phyloP scores from a whole-genome alignment of 2,329 filamentous ascomycete species.

The Penicillium corylophilum region DNA sequence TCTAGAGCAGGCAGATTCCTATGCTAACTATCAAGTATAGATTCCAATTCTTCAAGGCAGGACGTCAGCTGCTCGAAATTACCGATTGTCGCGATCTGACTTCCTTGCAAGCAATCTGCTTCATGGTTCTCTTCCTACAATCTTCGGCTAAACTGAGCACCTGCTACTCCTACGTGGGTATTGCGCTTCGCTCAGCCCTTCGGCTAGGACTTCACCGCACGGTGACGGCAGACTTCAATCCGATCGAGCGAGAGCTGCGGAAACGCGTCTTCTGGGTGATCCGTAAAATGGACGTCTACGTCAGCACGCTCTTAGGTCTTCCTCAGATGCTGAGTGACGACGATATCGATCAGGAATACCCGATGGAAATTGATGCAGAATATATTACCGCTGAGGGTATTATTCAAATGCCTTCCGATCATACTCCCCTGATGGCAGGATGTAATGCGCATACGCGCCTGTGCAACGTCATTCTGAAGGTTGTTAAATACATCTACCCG shows the following conservation, averaged over 20 bases:
- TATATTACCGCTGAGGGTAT: conserved; percentile 49
- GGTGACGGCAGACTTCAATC: conserved; percentile 66
- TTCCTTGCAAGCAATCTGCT: conserved; percentile 72
- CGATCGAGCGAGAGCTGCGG: conserved; percentile 70
- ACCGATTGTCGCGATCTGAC: conserved; percentile 68
- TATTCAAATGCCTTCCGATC: conserved; percentile 54
- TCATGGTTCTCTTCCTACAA: conserved; percentile 79
- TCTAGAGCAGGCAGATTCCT: not conserved
- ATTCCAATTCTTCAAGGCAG: conserved; percentile 70
- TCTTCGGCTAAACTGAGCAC: conserved; percentile 74
- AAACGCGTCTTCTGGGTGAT: conserved; percentile 61
- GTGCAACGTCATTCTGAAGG: conserved; percentile 59
- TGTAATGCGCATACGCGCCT: conserved; percentile 61
- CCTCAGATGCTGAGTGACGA: conserved; percentile 51
- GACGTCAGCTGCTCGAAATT: conserved; percentile 62
- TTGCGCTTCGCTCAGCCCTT: conserved; percentile 72
- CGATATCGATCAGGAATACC: conserved; percentile 52
- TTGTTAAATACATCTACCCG: conserved; percentile 64
- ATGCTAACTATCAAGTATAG: conserved; percentile 42
- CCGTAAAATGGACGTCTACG: conserved; percentile 52
- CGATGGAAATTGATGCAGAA: conserved; percentile 47
- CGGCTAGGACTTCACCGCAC: conserved; percentile 76
- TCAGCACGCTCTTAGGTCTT: conserved; percentile 50
- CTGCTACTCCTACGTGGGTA: conserved; percentile 77
- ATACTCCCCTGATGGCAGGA: conserved; percentile 58